Conservation (phyloP, 2,329 filamentous ascomycete genomes). For the Ophiostoma ips region DNA sequence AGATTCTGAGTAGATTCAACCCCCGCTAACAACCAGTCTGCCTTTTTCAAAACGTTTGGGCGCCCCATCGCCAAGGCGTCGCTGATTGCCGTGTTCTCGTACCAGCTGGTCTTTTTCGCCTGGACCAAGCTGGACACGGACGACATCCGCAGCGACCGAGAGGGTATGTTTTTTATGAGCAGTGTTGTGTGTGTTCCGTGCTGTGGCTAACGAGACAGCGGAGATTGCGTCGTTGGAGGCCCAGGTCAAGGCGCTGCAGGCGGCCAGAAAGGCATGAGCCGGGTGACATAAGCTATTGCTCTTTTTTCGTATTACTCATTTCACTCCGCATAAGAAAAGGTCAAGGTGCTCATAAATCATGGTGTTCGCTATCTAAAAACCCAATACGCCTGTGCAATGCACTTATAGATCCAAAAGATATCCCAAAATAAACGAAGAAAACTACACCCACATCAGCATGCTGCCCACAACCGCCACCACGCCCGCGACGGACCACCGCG, state of each 20-base stretch:
- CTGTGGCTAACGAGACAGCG: slow-evolving; percentile 7
- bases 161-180: slow-evolving; percentile 35
- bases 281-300: too few species aligned
- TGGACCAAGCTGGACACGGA: slow-evolving; percentile 64
- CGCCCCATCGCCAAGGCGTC: slow-evolving; percentile 61
- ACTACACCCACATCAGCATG: neutral
- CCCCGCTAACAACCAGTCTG: slow-evolving; percentile 1
- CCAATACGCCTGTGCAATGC: too few species aligned
- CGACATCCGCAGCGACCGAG: slow-evolving; percentile 47
- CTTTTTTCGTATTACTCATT: too few species aligned
- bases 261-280: slow-evolving; percentile 5
- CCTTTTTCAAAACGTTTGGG: slow-evolving; percentile 62
- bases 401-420: too few species aligned
- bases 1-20: too few species aligned
- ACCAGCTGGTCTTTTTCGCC: slow-evolving; percentile 60
- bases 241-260: slow-evolving; percentile 23
- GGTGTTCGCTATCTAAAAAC: too few species aligned
- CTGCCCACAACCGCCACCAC: neutral
- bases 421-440: neutral
- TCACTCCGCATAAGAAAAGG: too few species aligned
- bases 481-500: slow-evolving; percentile 1
- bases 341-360: too few species aligned
- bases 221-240: slow-evolving; percentile 25
- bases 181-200: too few species aligned
- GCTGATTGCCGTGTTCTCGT: slow-evolving; percentile 61